These are phyloP conservation scores for Mucor indicus DNA, from an alignment of 371 early-diverging fungal genomes.

Conservation along the genomic window DNA sequence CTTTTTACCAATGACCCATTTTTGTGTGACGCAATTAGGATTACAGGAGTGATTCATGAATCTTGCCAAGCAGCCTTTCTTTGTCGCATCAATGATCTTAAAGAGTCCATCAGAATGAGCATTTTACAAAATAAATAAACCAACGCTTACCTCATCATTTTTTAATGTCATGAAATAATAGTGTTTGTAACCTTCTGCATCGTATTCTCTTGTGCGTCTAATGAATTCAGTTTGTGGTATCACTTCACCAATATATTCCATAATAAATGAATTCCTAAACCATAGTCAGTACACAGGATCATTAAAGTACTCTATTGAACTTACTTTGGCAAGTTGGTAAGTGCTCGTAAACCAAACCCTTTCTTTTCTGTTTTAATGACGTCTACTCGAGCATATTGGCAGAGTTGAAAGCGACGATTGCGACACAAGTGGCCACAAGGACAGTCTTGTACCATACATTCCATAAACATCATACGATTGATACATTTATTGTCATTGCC, in stretches of 20 bases:
- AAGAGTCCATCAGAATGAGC: no score
- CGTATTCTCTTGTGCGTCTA: slow-evolving; percentile 80
- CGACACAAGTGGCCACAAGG: slow-evolving; percentile 86
- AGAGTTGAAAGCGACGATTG: slow-evolving; percentile 87
- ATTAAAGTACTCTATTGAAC: slow-evolving; percentile 4
- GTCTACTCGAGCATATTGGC: slow-evolving; percentile 82
- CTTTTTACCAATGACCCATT: slow-evolving; percentile 82
- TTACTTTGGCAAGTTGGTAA: slow-evolving; percentile 62
- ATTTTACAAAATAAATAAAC: no score
- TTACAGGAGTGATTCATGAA: slow-evolving; percentile 94
- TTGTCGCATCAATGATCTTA: slow-evolving; percentile 91
- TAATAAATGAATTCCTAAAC: slow-evolving; percentile 71
- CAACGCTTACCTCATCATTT: slow-evolving; percentile 76
- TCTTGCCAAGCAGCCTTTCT: slow-evolving; percentile 85
- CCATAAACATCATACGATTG: slow-evolving; percentile 90
- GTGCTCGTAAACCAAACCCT: slow-evolving; percentile 88
- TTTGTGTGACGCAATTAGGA: slow-evolving; percentile 86
- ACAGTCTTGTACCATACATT: slow-evolving; percentile 88
- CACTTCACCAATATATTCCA: slow-evolving; percentile 97
- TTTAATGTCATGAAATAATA: slow-evolving; percentile 97
- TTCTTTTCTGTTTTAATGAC: slow-evolving; percentile 87
- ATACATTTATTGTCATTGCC: slow-evolving; percentile 88
- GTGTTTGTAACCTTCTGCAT: slow-evolving; percentile 77
- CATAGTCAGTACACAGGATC: background rate
- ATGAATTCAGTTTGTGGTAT: slow-evolving; percentile 75